Evolutionary conservation across 129 eudicot genomes (phyloP), one percentile per base, ranked within the genome.

Genomic region (Centrapalus pauciflorus): DNA sequence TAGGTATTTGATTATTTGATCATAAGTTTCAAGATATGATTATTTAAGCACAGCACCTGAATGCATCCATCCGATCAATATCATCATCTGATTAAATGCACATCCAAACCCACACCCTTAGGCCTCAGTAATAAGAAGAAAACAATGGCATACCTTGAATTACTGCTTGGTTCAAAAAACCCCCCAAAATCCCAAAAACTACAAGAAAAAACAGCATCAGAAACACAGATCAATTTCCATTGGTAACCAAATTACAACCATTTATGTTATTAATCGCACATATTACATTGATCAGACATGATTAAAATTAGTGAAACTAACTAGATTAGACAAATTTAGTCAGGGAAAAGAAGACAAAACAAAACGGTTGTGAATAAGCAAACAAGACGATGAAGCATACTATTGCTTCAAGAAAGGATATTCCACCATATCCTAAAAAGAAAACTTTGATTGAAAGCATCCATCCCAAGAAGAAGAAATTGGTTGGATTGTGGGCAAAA

Each of bases 361-460:
- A n/a, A n/a, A n/a, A n/a, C 13, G 41, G 16, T 55, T 51, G 26
- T 21, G 57, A 33, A 54, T 55, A 35, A 40, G 40, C 59, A 29
- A 63, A 7, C 62, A 50, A 58, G 34, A 73, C 60, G 64, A 57
- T 34, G 76, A 79, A 76, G 71, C 76, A 79, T 69, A 49, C 78
- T 67, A 70, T 74, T 69, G 57, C 81, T 67, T 58, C 81, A 66
- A 32, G 45, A 70, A 71, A 62, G 82, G 81, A 86, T 82, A 87
- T 84, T 72, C 64, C 57, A 76, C 58, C 67, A 32, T 61, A 33
- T 25, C 40, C 46, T 16, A 66, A 79, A 68, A 74, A 59, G 27
- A 6, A 9, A 40, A 49, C 56, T 69, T 70, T 37, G 49, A 55
- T 28, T 28, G 50, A 17, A 69, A 27, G 58, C 55, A 57, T 28